A percentile compares a stretch with the other conserved stretches of the same genome.
These are phyloP conservation scores for Bothriochloa decipiens DNA, from an alignment of 176 grass and related monocot genomes.

Conservation along the genomic window DNA sequence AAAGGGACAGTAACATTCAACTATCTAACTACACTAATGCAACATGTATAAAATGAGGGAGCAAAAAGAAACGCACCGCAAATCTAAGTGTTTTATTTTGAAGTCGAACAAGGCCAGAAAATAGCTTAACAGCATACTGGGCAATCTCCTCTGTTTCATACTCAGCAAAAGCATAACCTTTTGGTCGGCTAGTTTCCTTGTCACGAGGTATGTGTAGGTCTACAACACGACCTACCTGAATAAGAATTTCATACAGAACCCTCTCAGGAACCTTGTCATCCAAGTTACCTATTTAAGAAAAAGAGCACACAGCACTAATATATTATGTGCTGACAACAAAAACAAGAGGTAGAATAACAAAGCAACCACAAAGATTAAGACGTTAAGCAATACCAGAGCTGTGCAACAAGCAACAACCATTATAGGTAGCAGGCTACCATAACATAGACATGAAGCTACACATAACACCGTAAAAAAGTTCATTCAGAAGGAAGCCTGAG, in stretches of 20 bases:
- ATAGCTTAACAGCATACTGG: conserved; percentile 96
- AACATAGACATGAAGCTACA: background rate
- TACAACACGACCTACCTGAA: conserved; percentile 92
- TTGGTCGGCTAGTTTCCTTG: conserved; percentile 89
- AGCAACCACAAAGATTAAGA: conserved; percentile 11
- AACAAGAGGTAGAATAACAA: conserved; percentile 7
- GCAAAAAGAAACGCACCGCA: conserved; percentile 80
- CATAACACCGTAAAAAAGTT: background rate
- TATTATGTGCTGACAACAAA: background rate
- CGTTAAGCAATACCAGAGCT: background rate
- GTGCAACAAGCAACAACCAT: background rate
- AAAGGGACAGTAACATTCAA: background rate
- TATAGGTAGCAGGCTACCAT: background rate
- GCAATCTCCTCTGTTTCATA: conserved; percentile 95
- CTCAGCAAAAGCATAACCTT: conserved; percentile 96
- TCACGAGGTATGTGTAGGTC: conserved; percentile 94
- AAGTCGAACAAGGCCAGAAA: conserved; percentile 91
- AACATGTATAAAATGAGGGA: conserved; percentile 16
- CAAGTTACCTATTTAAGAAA: conserved; percentile 89
- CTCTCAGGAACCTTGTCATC: conserved; percentile 89
- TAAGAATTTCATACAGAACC: conserved; percentile 93
- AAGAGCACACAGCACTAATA: conserved; percentile 29
- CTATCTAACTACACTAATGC: background rate
- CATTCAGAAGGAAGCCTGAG: background rate
- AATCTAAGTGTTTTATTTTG: conserved; percentile 89